A percentile compares a stretch with the other conserved stretches of the same genome.
These are phyloP conservation scores for Diaporthe ampelina DNA, from an alignment of 2,329 filamentous ascomycete genomes.

Conservation along the genomic window DNA sequence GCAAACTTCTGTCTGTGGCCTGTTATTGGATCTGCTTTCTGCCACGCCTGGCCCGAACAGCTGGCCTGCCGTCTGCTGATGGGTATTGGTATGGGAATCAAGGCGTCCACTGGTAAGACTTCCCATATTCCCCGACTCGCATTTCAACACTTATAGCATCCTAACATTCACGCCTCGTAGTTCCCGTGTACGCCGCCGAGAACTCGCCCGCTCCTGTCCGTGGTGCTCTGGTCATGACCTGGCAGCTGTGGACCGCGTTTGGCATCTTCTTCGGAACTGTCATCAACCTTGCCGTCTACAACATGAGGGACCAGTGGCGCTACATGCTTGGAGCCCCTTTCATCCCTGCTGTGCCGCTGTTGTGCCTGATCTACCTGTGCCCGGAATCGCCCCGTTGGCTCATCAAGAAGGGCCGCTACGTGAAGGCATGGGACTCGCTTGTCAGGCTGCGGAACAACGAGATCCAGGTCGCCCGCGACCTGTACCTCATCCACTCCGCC, in stretches of 20 bases:
- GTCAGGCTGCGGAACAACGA: slow-evolving; percentile 68
- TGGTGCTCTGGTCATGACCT: slow-evolving; percentile 67
- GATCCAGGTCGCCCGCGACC: slow-evolving; percentile 72
- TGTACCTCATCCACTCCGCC: slow-evolving; percentile 68
- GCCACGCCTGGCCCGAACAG: slow-evolving; percentile 76
- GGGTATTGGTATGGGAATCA: slow-evolving; percentile 78
- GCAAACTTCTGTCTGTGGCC: slow-evolving; percentile 69
- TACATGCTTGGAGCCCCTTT: slow-evolving; percentile 75
- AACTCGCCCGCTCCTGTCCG: slow-evolving; percentile 66
- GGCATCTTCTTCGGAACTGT: slow-evolving; percentile 68
- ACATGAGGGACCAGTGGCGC: slow-evolving; percentile 73
- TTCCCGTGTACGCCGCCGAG: slow-evolving; percentile 69
- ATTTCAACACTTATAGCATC: not conserved
- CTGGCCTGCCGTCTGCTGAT: slow-evolving; percentile 76
- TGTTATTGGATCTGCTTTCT: slow-evolving; percentile 73
- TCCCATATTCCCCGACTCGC: too few relatives aligned
- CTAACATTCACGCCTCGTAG: slow-evolving; percentile 48
- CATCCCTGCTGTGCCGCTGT: slow-evolving; percentile 73
- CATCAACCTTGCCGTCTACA: slow-evolving; percentile 75
- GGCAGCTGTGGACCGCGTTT: slow-evolving; percentile 69
- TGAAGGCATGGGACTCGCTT: slow-evolving; percentile 69
- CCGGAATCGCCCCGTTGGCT: slow-evolving; percentile 77
- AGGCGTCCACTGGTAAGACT: slow-evolving; percentile 62
- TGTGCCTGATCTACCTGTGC: slow-evolving; percentile 71
- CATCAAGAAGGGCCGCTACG: slow-evolving; percentile 71